Conservation (phyloP, 495 filamentous ascomycete species). For the Massariosphaeria phaeospora region DNA sequence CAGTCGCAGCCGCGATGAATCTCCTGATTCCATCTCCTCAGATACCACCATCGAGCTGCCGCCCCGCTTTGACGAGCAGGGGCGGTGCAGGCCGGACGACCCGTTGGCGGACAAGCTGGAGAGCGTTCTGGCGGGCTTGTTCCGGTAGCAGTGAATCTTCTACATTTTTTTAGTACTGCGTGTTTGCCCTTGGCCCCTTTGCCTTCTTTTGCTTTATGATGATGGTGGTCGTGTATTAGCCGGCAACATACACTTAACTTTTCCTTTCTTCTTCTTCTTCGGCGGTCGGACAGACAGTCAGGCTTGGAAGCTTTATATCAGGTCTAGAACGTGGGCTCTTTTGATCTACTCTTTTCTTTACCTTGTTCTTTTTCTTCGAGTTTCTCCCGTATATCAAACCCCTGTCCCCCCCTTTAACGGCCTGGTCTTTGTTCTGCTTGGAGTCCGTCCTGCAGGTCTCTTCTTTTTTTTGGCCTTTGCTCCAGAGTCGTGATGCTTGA, state of each 20-base stretch:
- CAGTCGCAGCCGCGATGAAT: constrained; percentile 9
- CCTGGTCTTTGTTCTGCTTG: neutral
- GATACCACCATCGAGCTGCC: constrained; percentile 39
- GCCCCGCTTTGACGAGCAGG: constrained; percentile 36
- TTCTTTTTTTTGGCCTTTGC: too few relatives aligned
- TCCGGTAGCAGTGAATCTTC: neutral
- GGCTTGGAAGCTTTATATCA: too few relatives aligned
- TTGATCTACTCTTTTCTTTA: neutral
- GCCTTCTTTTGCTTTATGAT: neutral
- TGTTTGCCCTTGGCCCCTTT: neutral
- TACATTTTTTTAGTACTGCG: neutral
- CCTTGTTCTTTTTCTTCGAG: neutral
- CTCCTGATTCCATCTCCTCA: constrained; percentile 24
- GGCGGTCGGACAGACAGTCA: too few relatives aligned
- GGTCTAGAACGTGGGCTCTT: too few relatives aligned
- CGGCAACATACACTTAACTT: neutral
- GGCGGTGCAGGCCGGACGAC: constrained; percentile 32
- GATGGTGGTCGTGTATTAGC: neutral
- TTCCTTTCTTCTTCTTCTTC: neutral
- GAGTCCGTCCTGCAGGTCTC: neutral
- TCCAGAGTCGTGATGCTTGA: neutral
- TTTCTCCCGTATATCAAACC: neutral
- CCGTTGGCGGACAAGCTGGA: constrained; percentile 31
- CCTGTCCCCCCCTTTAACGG: neutral
- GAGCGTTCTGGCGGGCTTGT: constrained; percentile 27